Percentiles rank a stretch among this genome's conserved stretches.
Conservation (phyloP, 2,329 filamentous ascomycete species). For the Stemphylium lycopersici region DNA sequence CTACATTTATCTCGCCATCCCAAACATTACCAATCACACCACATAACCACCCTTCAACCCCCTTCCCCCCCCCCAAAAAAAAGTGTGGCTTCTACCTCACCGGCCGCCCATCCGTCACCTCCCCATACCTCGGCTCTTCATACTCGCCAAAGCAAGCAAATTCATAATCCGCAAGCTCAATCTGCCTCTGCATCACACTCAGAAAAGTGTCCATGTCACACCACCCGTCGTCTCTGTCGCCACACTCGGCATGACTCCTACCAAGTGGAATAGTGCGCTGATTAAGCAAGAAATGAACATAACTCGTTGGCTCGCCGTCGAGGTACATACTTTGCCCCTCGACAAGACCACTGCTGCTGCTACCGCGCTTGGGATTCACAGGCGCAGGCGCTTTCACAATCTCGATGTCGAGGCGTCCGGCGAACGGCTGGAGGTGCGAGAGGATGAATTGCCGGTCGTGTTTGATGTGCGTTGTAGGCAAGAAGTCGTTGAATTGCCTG, state of each 20-base stretch:
- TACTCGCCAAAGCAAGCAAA: slow-evolving; percentile 70
- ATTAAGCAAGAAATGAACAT: slow-evolving; percentile 77
- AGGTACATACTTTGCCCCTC: slow-evolving; percentile 53
- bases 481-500: slow-evolving; percentile 67
- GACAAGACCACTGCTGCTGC: neutral
- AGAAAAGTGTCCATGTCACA: slow-evolving; percentile 75
- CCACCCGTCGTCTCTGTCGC: slow-evolving; percentile 73
- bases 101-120: slow-evolving; percentile 58
- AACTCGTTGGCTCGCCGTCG: slow-evolving; percentile 64
- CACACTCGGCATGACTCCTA: slow-evolving; percentile 69
- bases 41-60: no score
- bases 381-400: slow-evolving; percentile 72
- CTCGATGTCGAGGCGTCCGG: slow-evolving; percentile 74
- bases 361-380: slow-evolving; percentile 47
- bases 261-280: slow-evolving; percentile 75
- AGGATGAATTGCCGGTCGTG: slow-evolving; percentile 67
- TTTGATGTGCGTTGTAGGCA: slow-evolving; percentile 63
- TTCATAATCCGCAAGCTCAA: slow-evolving; percentile 65
- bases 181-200: slow-evolving; percentile 64
- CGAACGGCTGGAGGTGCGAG: slow-evolving; percentile 73
- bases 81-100: slow-evolving; percentile 10
- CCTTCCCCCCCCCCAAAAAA: no score
- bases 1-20: no score
- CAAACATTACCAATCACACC: no score
- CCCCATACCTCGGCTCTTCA: slow-evolving; percentile 55